These are phyloP conservation scores for Pezicula rhizophila DNA, from an alignment of 2,329 filamentous ascomycete genomes.

Conservation along the genomic window DNA sequence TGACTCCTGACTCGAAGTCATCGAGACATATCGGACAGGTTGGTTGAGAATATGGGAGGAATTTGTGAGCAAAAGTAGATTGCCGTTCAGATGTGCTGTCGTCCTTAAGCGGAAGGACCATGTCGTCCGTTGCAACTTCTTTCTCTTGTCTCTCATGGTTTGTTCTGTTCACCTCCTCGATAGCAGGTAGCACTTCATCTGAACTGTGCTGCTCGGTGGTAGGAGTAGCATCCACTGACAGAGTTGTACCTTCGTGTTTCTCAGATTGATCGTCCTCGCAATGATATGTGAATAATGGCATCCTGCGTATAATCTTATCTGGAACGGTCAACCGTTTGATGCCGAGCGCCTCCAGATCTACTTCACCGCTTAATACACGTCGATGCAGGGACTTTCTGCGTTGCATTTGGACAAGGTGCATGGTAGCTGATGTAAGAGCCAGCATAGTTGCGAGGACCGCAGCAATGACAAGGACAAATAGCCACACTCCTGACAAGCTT, in stretches of 20 bases:
- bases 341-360: slow-evolving; percentile 80
- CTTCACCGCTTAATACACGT: slow-evolving; percentile 70
- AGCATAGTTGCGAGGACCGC: slow-evolving; percentile 67
- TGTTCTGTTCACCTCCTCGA: neutral
- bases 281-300: slow-evolving; percentile 75
- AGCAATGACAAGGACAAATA: slow-evolving; percentile 66
- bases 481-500: slow-evolving; percentile 69
- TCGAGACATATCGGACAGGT: slow-evolving; percentile 88
- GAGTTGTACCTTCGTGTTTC: slow-evolving; percentile 27
- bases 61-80: slow-evolving; percentile 11
- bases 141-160: neutral
- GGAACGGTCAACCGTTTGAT: slow-evolving; percentile 80
- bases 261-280: slow-evolving; percentile 40
- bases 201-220: neutral
- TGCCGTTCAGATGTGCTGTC: neutral
- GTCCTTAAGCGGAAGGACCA: slow-evolving; percentile 8
- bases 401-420: slow-evolving; percentile 71
- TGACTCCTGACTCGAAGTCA: slow-evolving; percentile 63
- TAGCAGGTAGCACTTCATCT: neutral
- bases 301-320: slow-evolving; percentile 59
- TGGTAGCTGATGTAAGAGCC: slow-evolving; percentile 57
- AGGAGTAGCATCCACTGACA: neutral
- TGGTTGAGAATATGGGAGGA: slow-evolving; percentile 61
- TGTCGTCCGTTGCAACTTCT: slow-evolving; percentile 9
- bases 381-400: slow-evolving; percentile 62